Base-by-base conservation (phyloP, 129 eudicot genomes). In the Lactuca saligna region DNA sequence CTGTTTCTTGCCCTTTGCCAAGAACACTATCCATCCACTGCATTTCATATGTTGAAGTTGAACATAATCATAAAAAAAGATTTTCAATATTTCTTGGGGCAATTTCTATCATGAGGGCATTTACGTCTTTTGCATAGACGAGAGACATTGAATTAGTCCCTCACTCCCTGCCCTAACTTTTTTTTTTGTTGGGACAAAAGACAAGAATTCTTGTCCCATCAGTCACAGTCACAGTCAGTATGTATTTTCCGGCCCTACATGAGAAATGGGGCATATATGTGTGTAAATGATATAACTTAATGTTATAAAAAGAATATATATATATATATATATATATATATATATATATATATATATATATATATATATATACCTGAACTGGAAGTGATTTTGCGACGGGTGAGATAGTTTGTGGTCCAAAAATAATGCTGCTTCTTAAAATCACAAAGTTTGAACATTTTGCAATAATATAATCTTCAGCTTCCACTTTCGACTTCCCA, bases 11-110 rank as follows among this genome's bases (percentile, higher is more conserved):
- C 65, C 91, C 95, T 80, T 86, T 85, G 10, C 90, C 79, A 46
- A 92, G 95, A 53, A 85, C 90, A 68, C 86, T 71, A 83, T 92
- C 92, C 68, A 89, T 83, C 96, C 96, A 92, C 98, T 88, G 95
- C 64, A 74, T 20, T 57, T 62, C 25, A 42, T 16, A 78, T 33
- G 41, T 17, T 46, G 12, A 46, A 57, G 63, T 20, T 20, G 29
- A 9, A 61, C 8, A 32, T 57, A 8, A 3, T 41, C 10, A 20
- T 69, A 13, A 44, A 9, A 56, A 38, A 20, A n/a, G 2, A 72
- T 15, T 41, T 61, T 57, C 8, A 34, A 50, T 66, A 5, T 53
- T 14, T 53, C 8, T 53, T 53, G 9, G 51, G 51, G 15, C 15
- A 2, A 46, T 12, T 46, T 46, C 12, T 46, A 46, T 46, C 15